Evolutionary conservation across 495 filamentous ascomycete genomes (phyloP).

Genomic region (Glonium stellatum): DNA sequence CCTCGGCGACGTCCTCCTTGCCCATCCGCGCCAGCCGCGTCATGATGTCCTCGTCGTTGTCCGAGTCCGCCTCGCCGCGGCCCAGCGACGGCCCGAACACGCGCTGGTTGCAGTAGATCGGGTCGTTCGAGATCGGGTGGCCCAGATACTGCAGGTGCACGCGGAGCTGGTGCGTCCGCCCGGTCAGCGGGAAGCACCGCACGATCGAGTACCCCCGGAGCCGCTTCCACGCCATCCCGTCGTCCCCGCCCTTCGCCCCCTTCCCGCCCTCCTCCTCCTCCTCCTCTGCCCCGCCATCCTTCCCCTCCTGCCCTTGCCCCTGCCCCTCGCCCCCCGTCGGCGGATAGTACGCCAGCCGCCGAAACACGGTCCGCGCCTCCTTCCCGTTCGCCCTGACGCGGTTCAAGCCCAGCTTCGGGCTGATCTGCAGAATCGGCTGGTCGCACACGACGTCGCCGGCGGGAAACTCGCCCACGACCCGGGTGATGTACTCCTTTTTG

Average conservation of each 20-base stretch:
- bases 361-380: conserved; percentile 81
- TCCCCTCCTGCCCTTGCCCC: background rate
- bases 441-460: conserved; percentile 72
- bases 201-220: conserved; percentile 82
- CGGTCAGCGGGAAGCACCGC: conserved; percentile 85
- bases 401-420: conserved; percentile 90
- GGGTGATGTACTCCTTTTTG: conserved; percentile 87
- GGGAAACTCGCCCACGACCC: conserved; percentile 86
- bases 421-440: conserved; percentile 87
- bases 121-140: conserved; percentile 92
- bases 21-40: conserved; percentile 81
- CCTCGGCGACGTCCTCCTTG: conserved; percentile 82
- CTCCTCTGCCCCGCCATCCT: conserved; percentile 8
- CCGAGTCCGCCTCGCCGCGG: conserved; percentile 55
- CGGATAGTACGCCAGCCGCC: conserved; percentile 79
- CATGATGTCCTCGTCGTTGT: conserved; percentile 83
- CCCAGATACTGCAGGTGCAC: conserved; percentile 93
- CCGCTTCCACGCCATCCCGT: conserved; percentile 32
- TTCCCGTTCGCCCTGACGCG: conserved; percentile 89
- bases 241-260: conserved; percentile 29
- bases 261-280: conserved; percentile 26
- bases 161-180: conserved; percentile 88
- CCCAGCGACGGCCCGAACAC: conserved; percentile 83
- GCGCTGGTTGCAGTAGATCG: conserved; percentile 88
- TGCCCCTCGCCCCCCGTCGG: conserved; percentile 14